Evolutionary conservation across 441 rosid species (phyloP), one percentile per base, ranked within the genome.

Genomic region (Omphalea diandra): DNA sequence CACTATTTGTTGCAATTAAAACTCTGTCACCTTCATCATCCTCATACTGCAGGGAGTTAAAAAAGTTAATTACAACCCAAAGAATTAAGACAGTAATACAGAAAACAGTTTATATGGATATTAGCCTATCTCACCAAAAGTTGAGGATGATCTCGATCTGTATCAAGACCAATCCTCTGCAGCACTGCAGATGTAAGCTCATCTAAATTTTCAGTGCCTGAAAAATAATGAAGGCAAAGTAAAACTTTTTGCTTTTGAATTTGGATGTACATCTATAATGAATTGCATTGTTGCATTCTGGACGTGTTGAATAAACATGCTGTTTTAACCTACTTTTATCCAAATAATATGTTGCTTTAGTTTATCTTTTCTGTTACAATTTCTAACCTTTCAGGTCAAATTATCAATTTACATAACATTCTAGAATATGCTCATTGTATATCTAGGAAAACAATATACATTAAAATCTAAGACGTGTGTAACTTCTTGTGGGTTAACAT

Each of bases 21-120:
- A 91, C 88, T 73, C 79, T 86, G 67, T 91, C 96, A 36, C 97
- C 88, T 81, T 94, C 97, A 31, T 91, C 98, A 54, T 94, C 96
- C 78, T 87, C 87, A 38, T 91, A 91, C 97, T 90, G 46, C 32
- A 64, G 52, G 60, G 54, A 14, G 63, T n/a, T 3, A 43, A 20
- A 32, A n/a, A 17, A 54, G 41, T 27, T 29, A 60, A 35, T 17
- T 22, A 63, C 53, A 20, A 52, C 47, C 27, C n/a, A n/a, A 0
- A 26, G 18, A 66, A 67, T 35, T 24, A 5, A 38, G 50, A 8
- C 29, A 36, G n/a, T 10, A 70, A 66, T 29, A 50, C 12, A 63
- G 36, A 62, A 31, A 40, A 32, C 20, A 66, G 31, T 50, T 47
- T 8, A 46, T 14, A 38, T 0, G 8, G 31, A 14, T 36, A 35